A percentile compares a stretch with the other conserved stretches of the same genome.
These are phyloP conservation scores for Aspergillus fischeri DNA, from an alignment of 2,329 filamentous ascomycete species.

Conservation along the genomic window DNA sequence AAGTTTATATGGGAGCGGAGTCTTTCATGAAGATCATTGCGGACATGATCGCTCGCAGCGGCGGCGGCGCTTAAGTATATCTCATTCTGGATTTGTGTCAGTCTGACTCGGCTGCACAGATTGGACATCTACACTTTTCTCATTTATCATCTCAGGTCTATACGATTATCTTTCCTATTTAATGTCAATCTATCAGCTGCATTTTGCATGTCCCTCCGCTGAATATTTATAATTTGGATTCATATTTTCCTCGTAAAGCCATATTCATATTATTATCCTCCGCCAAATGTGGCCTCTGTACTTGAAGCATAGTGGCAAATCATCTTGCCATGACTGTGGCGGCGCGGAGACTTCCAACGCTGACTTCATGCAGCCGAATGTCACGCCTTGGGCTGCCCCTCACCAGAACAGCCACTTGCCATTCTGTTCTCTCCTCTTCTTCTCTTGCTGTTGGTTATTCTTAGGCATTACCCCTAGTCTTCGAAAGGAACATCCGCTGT, in stretches of 20 bases:
- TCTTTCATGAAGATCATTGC: conserved; percentile 13
- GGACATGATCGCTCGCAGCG: conserved; percentile 2
- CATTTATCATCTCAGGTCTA: background rate
- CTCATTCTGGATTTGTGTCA: background rate
- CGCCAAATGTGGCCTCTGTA: background rate
- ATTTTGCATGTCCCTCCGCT: background rate
- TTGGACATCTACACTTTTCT: background rate
- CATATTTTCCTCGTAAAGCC: background rate
- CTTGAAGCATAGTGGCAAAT: background rate
- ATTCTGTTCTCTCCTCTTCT: background rate
- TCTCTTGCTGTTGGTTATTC: background rate
- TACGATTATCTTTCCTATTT: background rate
- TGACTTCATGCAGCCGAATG: background rate
- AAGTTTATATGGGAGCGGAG: conserved; percentile 47
- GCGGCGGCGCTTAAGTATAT: background rate
- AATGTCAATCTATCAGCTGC: background rate
- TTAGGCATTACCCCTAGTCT: background rate
- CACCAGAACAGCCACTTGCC: background rate
- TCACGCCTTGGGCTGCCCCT: background rate
- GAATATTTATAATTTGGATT: background rate
- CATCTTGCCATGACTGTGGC: background rate
- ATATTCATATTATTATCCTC: background rate
- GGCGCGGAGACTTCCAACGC: background rate
- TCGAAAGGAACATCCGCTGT: background rate
- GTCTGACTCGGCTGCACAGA: background rate